These are phyloP conservation scores for Nitzschia sp. DNA, from an alignment of 108 stramenopile species.

Conservation along the genomic window DNA sequence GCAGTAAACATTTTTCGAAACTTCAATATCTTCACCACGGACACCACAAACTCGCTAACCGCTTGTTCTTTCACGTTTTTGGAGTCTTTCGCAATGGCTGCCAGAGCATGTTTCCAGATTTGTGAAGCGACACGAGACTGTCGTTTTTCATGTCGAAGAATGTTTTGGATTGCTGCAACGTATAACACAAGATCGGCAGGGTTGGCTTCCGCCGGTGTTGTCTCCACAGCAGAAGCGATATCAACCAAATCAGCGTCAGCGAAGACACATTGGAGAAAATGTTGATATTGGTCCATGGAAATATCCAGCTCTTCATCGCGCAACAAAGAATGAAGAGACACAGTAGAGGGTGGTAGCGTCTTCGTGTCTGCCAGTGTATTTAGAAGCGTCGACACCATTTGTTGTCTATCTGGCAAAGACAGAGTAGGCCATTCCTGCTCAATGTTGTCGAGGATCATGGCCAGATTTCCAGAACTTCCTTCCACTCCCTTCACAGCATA, in stretches of 20 bases:
- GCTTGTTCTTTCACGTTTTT: neutral
- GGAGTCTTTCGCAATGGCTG: neutral
- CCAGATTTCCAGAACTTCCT: neutral
- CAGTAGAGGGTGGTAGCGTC: neutral
- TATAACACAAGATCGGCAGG: slow-evolving; percentile 12
- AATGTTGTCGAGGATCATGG: slow-evolving; percentile 4
- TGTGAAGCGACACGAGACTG: neutral
- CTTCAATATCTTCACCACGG: slow-evolving; percentile 19
- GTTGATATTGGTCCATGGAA: slow-evolving; percentile 2
- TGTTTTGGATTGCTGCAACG: slow-evolving; percentile 8
- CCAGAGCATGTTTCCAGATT: slow-evolving; percentile 15
- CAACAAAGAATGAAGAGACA: neutral
- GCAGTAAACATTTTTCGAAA: slow-evolving; percentile 22
- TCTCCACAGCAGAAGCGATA: slow-evolving; percentile 1
- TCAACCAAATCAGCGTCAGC: neutral
- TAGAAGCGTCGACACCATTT: slow-evolving; percentile 11
- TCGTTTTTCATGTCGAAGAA: slow-evolving; percentile 13
- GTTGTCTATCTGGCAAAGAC: neutral
- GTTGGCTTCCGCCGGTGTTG: slow-evolving; percentile 5
- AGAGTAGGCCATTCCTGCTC: slow-evolving; percentile 19
- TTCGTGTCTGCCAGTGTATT: neutral
- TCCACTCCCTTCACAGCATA: slow-evolving; percentile 11
- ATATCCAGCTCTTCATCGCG: neutral
- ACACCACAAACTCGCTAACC: slow-evolving; percentile 11
- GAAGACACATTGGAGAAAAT: slow-evolving; percentile 18